phyloP scores from a whole-genome alignment of 1,284 basidiomycete species.

The Phylloporus sp. region DNA sequence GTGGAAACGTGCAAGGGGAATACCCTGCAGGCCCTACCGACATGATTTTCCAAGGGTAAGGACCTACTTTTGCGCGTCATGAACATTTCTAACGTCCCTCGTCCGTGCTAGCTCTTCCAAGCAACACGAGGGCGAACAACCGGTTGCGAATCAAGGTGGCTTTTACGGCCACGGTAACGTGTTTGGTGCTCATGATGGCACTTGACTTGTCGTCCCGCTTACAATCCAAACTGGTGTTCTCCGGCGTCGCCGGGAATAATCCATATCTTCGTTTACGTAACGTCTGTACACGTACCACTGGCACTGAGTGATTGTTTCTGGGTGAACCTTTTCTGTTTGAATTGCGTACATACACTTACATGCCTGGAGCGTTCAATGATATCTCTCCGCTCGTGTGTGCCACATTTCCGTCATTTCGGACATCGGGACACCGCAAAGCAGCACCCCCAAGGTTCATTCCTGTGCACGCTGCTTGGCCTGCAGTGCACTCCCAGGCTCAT shows the following conservation, averaged over 20 bases:
- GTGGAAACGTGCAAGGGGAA: conserved; percentile 7
- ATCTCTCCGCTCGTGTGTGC: conserved; percentile 27
- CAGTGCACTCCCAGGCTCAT: conserved; percentile 8
- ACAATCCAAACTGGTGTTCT: conserved; percentile 1
- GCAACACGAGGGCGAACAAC: conserved; percentile 18
- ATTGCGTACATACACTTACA: conserved; percentile 6
- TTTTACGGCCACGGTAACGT: conserved; percentile 11
- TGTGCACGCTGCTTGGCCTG: conserved; percentile 17
- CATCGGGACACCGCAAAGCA: conserved; percentile 1
- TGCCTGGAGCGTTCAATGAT: conserved; percentile 14
- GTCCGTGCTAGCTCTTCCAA: conserved; percentile 3
- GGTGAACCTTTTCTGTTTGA: not conserved
- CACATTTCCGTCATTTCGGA: conserved; percentile 30
- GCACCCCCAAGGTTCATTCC: conserved; percentile 14
- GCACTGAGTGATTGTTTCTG: conserved; percentile 1
- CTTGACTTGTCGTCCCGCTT: conserved; percentile 10
- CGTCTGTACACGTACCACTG: not conserved
- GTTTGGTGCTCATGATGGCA: conserved; percentile 16
- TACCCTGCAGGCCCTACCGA: conserved; percentile 9
- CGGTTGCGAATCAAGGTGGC: conserved; percentile 5
- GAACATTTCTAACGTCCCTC: conserved; percentile 9
- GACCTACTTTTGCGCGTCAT: not conserved
- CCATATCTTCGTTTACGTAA: conserved; percentile 14
- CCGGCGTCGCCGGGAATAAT: conserved; percentile 4
- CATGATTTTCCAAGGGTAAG: conserved; percentile 18